Evolutionary conservation across 345 rosid species (phyloP).

Genomic region (Acer campestre): DNA sequence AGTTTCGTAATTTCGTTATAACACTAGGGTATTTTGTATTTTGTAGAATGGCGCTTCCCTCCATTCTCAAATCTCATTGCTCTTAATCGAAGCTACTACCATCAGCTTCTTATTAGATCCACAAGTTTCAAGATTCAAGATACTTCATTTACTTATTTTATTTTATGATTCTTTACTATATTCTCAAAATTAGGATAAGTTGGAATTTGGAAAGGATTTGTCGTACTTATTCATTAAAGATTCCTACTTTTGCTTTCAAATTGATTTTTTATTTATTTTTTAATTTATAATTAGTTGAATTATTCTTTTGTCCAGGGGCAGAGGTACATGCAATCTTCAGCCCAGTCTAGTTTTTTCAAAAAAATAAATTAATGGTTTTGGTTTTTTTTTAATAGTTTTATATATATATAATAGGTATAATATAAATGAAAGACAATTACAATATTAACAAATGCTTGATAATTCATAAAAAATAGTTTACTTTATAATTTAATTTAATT

Average conservation of each 20-base stretch:
- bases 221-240: not conserved
- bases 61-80: not conserved
- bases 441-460: too few species aligned
- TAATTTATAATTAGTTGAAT: too few species aligned
- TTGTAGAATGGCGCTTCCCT: not conserved
- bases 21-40: not conserved
- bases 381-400: too few species aligned
- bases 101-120: not conserved
- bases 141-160: not conserved
- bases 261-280: too few species aligned
- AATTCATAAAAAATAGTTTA: too few species aligned
- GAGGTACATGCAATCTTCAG: too few species aligned
- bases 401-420: too few species aligned
- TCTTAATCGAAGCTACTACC: not conserved
- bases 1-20: not conserved
- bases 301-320: not conserved
- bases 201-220: not conserved
- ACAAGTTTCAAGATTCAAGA: not conserved
- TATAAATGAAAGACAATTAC: too few species aligned
- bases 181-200: not conserved
- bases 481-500: too few species aligned
- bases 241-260: not conserved
- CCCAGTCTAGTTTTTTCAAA: too few species aligned
- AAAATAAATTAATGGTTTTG: too few species aligned
- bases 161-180: not conserved